Percentiles rank a stretch among this genome's conserved stretches.
Conservation (phyloP, 1,284 basidiomycete species). For the Papiliotrema terrestris region DNA sequence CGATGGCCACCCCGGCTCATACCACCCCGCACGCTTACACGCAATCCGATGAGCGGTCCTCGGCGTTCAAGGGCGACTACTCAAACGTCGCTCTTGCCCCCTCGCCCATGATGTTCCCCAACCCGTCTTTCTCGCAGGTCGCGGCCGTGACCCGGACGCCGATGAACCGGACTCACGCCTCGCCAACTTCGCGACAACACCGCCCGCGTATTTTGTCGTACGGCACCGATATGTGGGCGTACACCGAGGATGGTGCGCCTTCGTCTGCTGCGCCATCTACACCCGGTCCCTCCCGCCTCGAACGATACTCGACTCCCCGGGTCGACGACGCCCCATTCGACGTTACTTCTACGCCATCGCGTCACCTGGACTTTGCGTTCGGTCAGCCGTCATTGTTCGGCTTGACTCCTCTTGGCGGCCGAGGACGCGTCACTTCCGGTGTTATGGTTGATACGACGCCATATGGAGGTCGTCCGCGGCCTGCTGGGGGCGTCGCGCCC, state of each 20-base stretch:
- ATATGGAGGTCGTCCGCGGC: background rate
- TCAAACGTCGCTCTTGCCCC: conserved; percentile 41
- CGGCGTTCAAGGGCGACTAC: conserved; percentile 36
- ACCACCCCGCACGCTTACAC: conserved; percentile 19
- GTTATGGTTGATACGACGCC: conserved; percentile 23
- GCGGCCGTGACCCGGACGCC: conserved; percentile 23
- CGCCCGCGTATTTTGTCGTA: conserved; percentile 41
- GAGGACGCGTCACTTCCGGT: conserved; percentile 28
- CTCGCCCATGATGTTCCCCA: conserved; percentile 39
- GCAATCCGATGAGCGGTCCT: conserved; percentile 31
- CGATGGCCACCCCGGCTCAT: conserved; percentile 28
- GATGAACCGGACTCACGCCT: conserved; percentile 19
- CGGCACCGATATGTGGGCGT: conserved; percentile 37
- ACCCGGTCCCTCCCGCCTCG: conserved; percentile 29
- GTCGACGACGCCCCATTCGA: conserved; percentile 41
- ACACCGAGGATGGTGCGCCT: conserved; percentile 26
- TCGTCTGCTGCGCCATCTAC: conserved; percentile 38
- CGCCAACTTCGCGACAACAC: conserved; percentile 24
- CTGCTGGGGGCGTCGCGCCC: background rate
- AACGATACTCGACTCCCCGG: conserved; percentile 39
- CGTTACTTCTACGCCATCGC: conserved; percentile 45
- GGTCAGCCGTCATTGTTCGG: conserved; percentile 39
- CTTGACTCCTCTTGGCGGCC: conserved; percentile 37
- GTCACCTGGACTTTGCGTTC: conserved; percentile 43
- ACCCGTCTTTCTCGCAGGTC: conserved; percentile 7